Conservation (phyloP, 257 asterid genomes). For the Solanum pimpinellifolium region DNA sequence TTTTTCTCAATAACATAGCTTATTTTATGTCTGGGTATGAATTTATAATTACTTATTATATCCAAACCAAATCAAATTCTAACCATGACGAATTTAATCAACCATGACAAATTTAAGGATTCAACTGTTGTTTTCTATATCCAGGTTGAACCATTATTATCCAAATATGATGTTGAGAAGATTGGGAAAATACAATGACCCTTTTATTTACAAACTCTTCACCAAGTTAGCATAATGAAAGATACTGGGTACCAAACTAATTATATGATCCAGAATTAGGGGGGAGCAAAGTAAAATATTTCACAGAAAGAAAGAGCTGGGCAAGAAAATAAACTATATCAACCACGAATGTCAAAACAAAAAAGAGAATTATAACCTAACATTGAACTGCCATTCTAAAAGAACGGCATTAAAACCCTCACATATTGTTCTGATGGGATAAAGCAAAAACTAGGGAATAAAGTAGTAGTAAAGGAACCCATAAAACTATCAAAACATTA, state of each 20-base stretch:
- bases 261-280: background rate
- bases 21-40: too few relatives aligned
- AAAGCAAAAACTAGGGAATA: background rate
- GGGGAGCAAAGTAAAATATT: background rate
- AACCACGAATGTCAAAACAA: background rate
- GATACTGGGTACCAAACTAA: background rate
- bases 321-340: background rate
- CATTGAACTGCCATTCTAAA: background rate
- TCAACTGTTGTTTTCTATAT: too few relatives aligned
- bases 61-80: too few relatives aligned
- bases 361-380: background rate
- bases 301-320: background rate
- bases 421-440: background rate
- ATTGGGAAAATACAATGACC: too few relatives aligned
- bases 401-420: background rate
- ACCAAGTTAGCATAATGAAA: background rate
- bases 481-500: too few relatives aligned
- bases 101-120: too few relatives aligned
- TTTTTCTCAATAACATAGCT: too few relatives aligned
- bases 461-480: background rate
- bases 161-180: too few relatives aligned
- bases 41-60: too few relatives aligned
- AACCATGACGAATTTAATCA: too few relatives aligned
- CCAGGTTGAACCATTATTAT: too few relatives aligned
- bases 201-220: too few relatives aligned